These are phyloP conservation scores for Trichoderma atroviride DNA, from an alignment of 2,329 filamentous ascomycete genomes.

Conservation along the genomic window DNA sequence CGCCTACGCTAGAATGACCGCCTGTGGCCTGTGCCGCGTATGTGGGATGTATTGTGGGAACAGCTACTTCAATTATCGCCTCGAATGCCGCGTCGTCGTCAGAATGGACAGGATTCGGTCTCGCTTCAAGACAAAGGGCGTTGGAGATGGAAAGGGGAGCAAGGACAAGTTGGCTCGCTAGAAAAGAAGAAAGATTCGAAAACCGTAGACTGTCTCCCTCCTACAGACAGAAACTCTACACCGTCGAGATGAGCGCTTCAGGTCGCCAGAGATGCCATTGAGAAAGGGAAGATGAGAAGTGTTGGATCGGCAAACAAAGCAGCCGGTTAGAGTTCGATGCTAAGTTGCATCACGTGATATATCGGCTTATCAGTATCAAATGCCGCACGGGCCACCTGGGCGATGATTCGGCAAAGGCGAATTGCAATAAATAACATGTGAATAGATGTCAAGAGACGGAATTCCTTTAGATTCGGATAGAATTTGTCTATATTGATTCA, in stretches of 20 bases:
- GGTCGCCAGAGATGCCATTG: constrained; percentile 5
- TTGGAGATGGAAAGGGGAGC: background rate
- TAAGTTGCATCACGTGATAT: constrained; percentile 3
- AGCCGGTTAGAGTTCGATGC: constrained; percentile 5
- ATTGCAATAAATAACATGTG: background rate
- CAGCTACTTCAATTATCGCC: constrained; percentile 12
- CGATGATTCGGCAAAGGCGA: background rate
- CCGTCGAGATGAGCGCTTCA: constrained; percentile 9
- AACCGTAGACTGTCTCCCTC: background rate
- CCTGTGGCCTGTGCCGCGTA: background rate
- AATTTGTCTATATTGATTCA: background rate
- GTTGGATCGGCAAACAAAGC: constrained; percentile 1
- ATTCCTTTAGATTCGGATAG: background rate
- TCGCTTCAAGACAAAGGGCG: background rate
- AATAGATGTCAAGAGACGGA: background rate
- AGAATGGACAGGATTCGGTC: background rate
- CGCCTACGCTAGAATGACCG: constrained; percentile 17
- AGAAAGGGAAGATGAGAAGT: constrained; percentile 1
- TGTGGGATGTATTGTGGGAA: background rate
- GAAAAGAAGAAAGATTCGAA: background rate
- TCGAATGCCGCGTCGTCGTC: constrained; percentile 11
- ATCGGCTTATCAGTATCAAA: background rate
- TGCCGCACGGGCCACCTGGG: constrained; percentile 1
- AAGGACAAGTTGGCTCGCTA: background rate
- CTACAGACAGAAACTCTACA: background rate